Conservation (phyloP, 176 grass and related monocot genomes). For the Paspalum vaginatum region DNA sequence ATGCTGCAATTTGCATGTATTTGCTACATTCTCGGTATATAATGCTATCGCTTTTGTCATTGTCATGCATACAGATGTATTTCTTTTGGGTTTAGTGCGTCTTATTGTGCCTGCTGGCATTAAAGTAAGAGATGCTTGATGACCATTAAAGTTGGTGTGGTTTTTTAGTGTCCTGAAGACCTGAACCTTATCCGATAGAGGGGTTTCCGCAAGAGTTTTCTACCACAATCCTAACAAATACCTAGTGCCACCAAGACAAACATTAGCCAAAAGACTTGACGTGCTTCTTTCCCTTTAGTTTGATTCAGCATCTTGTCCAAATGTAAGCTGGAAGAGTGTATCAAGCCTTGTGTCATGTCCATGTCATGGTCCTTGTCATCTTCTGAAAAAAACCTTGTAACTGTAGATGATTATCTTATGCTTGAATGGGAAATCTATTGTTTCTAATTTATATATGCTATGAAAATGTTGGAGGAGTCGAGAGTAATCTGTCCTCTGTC, state of each 20-base stretch:
- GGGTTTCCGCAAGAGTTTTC: background rate
- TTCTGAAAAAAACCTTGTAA: background rate
- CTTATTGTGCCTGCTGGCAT: background rate
- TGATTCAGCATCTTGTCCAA: background rate
- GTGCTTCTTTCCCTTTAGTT: slow-evolving; percentile 17
- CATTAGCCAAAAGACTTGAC: slow-evolving; percentile 2
- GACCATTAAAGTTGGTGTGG: background rate
- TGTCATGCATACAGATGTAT: background rate
- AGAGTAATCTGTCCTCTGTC: slow-evolving; percentile 9
- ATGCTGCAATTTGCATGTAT: slow-evolving; percentile 11
- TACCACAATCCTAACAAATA: background rate
- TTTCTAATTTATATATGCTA: slow-evolving; percentile 12
- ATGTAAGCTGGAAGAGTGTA: slow-evolving; percentile 14
- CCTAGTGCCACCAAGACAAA: background rate
- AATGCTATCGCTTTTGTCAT: background rate
- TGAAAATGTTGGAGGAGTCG: slow-evolving; percentile 9
- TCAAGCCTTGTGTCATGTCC: background rate
- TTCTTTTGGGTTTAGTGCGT: slow-evolving; percentile 22
- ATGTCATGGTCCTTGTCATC: background rate
- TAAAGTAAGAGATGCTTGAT: background rate
- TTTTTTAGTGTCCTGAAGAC: slow-evolving; percentile 22
- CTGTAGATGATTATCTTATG: too few relatives aligned
- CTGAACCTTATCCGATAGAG: slow-evolving; percentile 21
- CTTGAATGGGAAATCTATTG: too few relatives aligned
- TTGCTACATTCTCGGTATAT: background rate